phyloP scores from a whole-genome alignment of 1,284 basidiomycete species.

The Moniliella sp. region DNA sequence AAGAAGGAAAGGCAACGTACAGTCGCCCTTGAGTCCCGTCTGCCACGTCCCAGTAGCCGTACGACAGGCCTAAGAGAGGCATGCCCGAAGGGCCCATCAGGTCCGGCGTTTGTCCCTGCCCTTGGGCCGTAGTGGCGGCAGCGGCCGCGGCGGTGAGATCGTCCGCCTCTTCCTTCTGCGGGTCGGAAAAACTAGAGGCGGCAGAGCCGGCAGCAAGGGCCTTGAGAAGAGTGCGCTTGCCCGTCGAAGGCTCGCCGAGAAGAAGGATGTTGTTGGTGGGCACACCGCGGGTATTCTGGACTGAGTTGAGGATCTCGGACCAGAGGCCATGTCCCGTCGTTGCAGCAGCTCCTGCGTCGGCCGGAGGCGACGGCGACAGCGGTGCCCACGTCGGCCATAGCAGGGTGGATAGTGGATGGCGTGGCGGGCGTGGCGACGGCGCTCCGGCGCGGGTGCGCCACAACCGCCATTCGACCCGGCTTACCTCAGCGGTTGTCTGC shows the following conservation, averaged over 20 bases:
- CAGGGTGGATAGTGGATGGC: too few species aligned
- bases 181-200: not conserved
- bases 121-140: not conserved
- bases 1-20: not conserved
- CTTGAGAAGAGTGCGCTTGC: constrained; percentile 51
- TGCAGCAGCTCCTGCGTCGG: too few species aligned
- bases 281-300: constrained; percentile 60
- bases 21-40: constrained; percentile 9
- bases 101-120: too few species aligned
- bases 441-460: too few species aligned
- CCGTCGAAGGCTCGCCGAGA: constrained; percentile 50
- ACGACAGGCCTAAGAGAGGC: constrained; percentile 12
- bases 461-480: too few species aligned
- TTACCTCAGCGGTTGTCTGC: too few species aligned
- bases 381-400: too few species aligned
- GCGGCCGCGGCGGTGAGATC: not conserved
- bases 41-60: constrained; percentile 20
- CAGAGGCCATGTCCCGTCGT: too few species aligned
- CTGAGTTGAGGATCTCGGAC: constrained; percentile 70
- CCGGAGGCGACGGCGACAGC: too few species aligned
- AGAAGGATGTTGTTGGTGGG: constrained; percentile 63
- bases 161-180: not conserved
- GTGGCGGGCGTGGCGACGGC: too few species aligned
- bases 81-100: too few species aligned
- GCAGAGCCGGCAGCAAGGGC: constrained; percentile 36